Evolutionary conservation across 2,329 filamentous ascomycete genomes (phyloP).

Genomic region (Verruconis gallopava): DNA sequence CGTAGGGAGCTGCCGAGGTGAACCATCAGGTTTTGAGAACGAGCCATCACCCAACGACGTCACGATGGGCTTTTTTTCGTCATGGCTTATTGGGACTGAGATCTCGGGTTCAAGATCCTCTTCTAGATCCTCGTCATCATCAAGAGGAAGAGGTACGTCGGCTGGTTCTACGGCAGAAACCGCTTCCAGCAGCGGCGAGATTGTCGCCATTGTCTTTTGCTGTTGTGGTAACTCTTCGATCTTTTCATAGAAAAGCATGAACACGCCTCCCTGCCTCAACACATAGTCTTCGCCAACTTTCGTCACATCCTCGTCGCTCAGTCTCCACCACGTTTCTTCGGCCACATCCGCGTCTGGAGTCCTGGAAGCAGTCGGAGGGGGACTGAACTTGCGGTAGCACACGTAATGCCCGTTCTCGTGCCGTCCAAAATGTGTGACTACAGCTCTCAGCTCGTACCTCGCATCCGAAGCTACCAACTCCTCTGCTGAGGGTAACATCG

Average conservation of each 20-base stretch:
- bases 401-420: constrained; percentile 96
- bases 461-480: constrained; percentile 22
- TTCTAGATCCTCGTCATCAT: neutral
- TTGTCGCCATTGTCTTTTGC: neutral
- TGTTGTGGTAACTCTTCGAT: neutral
- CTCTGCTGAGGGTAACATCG: constrained; percentile 52
- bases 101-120: neutral
- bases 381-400: constrained; percentile 64
- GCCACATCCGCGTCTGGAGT: constrained; percentile 13
- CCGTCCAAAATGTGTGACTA: constrained; percentile 76
- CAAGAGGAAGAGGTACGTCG: neutral
- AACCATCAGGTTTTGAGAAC: too few relatives aligned
- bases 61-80: too few relatives aligned
- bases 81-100: neutral
- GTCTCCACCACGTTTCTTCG: constrained; percentile 59
- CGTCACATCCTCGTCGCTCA: constrained; percentile 80
- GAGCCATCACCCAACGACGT: too few relatives aligned
- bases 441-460: constrained; percentile 64
- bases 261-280: constrained; percentile 65
- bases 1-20: neutral
- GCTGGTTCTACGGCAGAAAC: neutral
- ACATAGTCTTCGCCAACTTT: constrained; percentile 61
- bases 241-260: constrained; percentile 94
- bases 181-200: neutral
- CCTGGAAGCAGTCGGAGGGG: constrained; percentile 8